phyloP scores from a whole-genome alignment of 306 rosid species.

The Abrus pulchellus region DNA sequence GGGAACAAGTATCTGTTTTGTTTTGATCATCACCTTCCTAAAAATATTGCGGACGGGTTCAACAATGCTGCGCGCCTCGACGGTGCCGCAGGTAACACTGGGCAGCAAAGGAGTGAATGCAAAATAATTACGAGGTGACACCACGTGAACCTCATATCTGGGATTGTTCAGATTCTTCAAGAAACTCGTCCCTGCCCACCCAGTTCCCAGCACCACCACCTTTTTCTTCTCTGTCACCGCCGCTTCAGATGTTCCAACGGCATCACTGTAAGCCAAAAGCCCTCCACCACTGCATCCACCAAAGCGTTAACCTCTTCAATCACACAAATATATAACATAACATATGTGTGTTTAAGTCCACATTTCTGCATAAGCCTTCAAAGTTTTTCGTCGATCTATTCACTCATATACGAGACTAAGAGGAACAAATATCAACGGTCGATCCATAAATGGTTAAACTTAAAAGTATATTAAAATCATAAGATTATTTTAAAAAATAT shows the following conservation, averaged over 20 bases:
- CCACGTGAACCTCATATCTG: slow-evolving; percentile 83
- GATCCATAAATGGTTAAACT: no score
- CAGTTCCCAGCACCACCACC: slow-evolving; percentile 94
- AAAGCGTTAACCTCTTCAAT: slow-evolving; percentile 38
- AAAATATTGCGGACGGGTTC: slow-evolving; percentile 91
- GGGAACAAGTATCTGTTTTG: background rate
- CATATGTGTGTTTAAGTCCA: slow-evolving; percentile 3
- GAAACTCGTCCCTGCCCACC: slow-evolving; percentile 98
- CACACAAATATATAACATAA: background rate
- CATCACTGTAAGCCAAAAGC: slow-evolving; percentile 83
- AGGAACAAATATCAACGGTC: no score
- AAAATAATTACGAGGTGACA: slow-evolving; percentile 95
- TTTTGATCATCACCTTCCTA: slow-evolving; percentile 64
- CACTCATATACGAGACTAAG: background rate
- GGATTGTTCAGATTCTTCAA: slow-evolving; percentile 78
- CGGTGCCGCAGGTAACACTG: slow-evolving; percentile 93
- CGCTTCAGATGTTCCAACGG: slow-evolving; percentile 56
- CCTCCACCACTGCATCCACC: slow-evolving; percentile 84
- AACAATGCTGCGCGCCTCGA: slow-evolving; percentile 93
- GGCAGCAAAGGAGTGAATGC: slow-evolving; percentile 95
- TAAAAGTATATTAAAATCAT: no score
- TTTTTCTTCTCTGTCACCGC: slow-evolving; percentile 67
- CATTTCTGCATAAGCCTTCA: background rate
- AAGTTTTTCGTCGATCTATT: slow-evolving; percentile 25
- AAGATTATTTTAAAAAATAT: no score